Base-by-base conservation (phyloP, 108 stramenopile species). In the Pseudonitzschia pungens region DNA sequence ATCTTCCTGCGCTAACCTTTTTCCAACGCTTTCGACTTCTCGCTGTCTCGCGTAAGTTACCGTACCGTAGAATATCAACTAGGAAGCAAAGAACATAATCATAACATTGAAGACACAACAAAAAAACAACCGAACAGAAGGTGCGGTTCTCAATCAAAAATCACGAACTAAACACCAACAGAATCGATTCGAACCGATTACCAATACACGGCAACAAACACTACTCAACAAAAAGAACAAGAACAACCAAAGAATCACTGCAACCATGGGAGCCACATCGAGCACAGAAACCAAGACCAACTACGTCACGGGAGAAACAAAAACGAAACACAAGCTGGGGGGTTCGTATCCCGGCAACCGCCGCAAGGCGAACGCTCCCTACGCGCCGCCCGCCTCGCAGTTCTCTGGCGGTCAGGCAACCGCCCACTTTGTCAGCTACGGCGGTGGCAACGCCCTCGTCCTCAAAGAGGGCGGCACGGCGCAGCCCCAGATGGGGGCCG, bases 401-500 rank as follows among this genome's bases (percentile, higher is more conserved):
- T 90, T 82, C 66, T 66, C 76, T 28, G 83, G 84, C 9, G 83
- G 87, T 10, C 76, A 84, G 59, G 90, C 90, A 1, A 85, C 77
- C 26, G 84, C 82, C 24, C 93, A 94, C 69, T 94, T 94, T 77
- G 87, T 90, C 0, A 78, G 80, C n/a, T 91, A 89, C 68, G 87
- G 90, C 21, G 90, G 90, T 44, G 93, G 93, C 28, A 94, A 94
- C 72, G 93, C 90, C 14, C 76, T 94, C 65, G 84, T 79, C n/a
- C 66, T 91, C 43, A 80, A 88, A 21, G 89, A 85, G 24, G 77
- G 83, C 65, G 84, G 88, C 50, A 76, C 73, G 21, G 79, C 75
- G 0, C 33, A 68, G 43, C 66, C 65, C 0, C 65, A 81, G 54
- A 36, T 48, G 15, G 75, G 79, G 27, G 51, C 50, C 52, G 12